Evolutionary conservation across 2,329 filamentous ascomycete species (phyloP), one percentile per base, ranked within the genome.

Genomic region (Hypoxylon sp.): DNA sequence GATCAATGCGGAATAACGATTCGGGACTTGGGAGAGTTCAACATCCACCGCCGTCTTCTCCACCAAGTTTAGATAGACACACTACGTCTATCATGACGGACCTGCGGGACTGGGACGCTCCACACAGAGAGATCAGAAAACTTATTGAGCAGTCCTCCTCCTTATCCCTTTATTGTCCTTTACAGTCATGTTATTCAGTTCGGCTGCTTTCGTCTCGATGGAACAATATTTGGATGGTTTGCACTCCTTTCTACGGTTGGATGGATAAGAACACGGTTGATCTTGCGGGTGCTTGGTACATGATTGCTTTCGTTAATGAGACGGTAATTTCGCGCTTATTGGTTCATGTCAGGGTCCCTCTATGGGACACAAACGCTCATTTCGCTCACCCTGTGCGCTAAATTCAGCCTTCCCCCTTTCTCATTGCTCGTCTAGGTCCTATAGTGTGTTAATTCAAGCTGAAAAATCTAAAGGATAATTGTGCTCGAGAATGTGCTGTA

Each of bases 41-140:
- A 51, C 11, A 7, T 59, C 28, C 55, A 51, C 26, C 6, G 14
- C 20, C 54, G 26, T 2, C 9, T 50, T 50, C 0, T 16, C 22
- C 54, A 57, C 20, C 33, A 40, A 22, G n/a, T 30, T 24, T 26
- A 36, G 26, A 46, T 48, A 28, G 20, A 52, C 20, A 38, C 22
- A 11, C 6, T 6, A 18, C 16, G 8, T 40, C 28, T 7, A 40
- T 18, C 33, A 28, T 28, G 7, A 18, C 20, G 9, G 16, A 28
- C 14, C 14, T 5, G 3, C 24, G 12, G 5, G 22, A 3, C 16
- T 6, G 14, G 40, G 26, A 11, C 5, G 2, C n/a, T 9, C 1
- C 3, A 36, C 9, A 50, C n/a, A 2, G 7, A 4, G 16, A 33
- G n/a, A n/a, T n/a, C n/a, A n/a, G 22, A 22, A 26, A 40, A 18